A percentile compares a stretch with the other conserved stretches of the same genome.
phyloP scores from a whole-genome alignment of 306 rosid species.

The Abrus pulchellus region DNA sequence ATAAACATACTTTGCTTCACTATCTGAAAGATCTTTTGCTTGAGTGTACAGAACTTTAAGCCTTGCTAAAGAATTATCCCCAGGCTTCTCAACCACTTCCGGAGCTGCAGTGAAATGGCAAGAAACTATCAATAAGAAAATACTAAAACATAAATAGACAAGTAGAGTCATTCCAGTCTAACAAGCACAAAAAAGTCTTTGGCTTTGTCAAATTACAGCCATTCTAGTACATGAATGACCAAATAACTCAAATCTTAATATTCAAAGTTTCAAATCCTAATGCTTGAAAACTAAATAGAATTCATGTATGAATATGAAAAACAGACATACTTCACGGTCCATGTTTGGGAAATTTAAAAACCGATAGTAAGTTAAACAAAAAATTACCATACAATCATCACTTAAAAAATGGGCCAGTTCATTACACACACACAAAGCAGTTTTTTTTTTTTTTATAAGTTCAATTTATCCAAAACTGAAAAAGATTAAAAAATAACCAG shows the following conservation, averaged over 20 bases:
- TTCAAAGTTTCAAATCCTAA: constrained; percentile 7
- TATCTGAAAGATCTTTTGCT: constrained; percentile 90
- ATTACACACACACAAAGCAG: background rate
- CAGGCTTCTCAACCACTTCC: constrained; percentile 96
- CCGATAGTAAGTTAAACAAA: constrained; percentile 7
- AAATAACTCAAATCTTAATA: constrained; percentile 13
- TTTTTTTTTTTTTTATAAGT: background rate
- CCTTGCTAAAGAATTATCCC: constrained; percentile 80
- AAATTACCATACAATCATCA: constrained; percentile 10
- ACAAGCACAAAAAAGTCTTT: background rate
- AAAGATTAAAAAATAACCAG: background rate
- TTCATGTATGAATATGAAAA: background rate
- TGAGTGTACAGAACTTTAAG: constrained; percentile 72
- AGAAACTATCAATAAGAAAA: constrained; percentile 41
- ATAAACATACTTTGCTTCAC: constrained; percentile 68
- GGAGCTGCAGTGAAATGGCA: constrained; percentile 70
- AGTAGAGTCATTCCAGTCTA: constrained; percentile 8
- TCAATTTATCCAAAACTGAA: constrained; percentile 13
- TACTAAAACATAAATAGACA: constrained; percentile 31
- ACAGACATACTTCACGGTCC: background rate
- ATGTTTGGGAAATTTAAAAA: background rate
- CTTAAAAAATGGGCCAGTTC: background rate
- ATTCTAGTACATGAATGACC: constrained; percentile 2
- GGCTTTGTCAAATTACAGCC: background rate
- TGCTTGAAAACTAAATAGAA: background rate